Evolutionary conservation across 208 protist species (phyloP).

Genomic region (Leishmania major): DNA sequence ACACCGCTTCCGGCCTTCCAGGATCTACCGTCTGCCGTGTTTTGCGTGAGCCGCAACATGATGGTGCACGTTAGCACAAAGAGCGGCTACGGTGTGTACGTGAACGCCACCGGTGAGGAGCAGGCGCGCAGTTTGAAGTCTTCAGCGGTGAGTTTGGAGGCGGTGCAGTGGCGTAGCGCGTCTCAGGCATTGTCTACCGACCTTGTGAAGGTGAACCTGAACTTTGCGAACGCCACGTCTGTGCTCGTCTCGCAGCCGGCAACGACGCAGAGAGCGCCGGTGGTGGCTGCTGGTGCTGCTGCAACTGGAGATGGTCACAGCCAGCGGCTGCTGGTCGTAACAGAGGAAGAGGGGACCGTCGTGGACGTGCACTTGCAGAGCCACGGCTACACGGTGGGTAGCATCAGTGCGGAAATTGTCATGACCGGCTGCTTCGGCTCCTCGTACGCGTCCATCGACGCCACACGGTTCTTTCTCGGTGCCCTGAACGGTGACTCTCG

Average conservation of each 20-base stretch:
- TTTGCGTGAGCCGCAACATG: conserved; percentile 75
- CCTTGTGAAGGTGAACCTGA: conserved; percentile 70
- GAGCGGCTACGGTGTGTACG: conserved; percentile 71
- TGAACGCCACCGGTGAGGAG: conserved; percentile 78
- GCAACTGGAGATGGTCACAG: not conserved
- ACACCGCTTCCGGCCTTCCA: conserved; percentile 62
- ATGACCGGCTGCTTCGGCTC: conserved; percentile 60
- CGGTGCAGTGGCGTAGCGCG: conserved; percentile 52
- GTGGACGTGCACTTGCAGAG: conserved; percentile 45
- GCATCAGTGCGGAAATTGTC: conserved; percentile 46
- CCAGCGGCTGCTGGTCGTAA: conserved; percentile 60
- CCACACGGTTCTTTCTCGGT: conserved; percentile 58
- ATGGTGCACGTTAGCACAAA: conserved; percentile 85
- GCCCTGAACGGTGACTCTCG: conserved; percentile 59
- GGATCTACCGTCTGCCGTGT: conserved; percentile 67
- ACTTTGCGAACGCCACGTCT: conserved; percentile 60
- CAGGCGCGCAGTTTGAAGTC: conserved; percentile 59
- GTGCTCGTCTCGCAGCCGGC: conserved; percentile 17
- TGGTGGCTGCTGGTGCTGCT: not conserved
- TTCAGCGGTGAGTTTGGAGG: conserved; percentile 45
- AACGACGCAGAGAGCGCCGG: not conserved
- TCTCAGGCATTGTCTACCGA: conserved; percentile 49
- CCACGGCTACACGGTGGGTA: conserved; percentile 57
- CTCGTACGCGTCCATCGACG: conserved; percentile 19
- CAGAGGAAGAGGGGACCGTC: conserved; percentile 80